phyloP scores from a whole-genome alignment of 2,329 filamentous ascomycete species.

The Beauveria varroae region DNA sequence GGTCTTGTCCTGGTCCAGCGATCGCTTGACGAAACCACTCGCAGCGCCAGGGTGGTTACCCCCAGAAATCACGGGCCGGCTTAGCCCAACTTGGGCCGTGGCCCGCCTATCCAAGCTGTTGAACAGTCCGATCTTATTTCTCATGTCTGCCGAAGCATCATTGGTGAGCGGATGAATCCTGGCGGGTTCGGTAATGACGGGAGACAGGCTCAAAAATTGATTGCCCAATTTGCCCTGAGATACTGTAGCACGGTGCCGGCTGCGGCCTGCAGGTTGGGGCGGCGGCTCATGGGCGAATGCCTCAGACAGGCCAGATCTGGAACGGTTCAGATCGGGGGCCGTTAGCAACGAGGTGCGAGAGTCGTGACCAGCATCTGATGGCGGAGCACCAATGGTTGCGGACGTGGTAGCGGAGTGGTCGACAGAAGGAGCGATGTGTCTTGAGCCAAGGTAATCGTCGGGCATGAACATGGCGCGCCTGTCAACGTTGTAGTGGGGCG shows the following conservation, averaged over 20 bases:
- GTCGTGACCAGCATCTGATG: constrained; percentile 27
- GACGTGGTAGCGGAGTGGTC: constrained; percentile 18
- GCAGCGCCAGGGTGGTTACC: constrained; percentile 36
- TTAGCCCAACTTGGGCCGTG: constrained; percentile 56
- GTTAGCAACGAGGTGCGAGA: constrained; percentile 30
- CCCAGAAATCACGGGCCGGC: constrained; percentile 54
- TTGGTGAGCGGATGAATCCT: constrained; percentile 10
- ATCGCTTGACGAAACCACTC: not conserved
- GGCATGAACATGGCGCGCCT: constrained; percentile 46
- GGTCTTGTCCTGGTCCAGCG: constrained; percentile 6
- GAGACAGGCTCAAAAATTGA: constrained; percentile 33
- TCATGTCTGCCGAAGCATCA: constrained; percentile 31
- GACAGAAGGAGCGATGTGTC: constrained; percentile 4
- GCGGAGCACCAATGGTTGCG: constrained; percentile 18
- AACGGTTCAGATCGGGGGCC: not conserved
- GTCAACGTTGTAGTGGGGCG: constrained; percentile 45
- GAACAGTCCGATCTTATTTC: constrained; percentile 51
- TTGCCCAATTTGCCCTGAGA: constrained; percentile 35
- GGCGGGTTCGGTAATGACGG: not conserved
- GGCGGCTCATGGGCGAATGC: constrained; percentile 19
- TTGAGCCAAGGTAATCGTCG: constrained; percentile 46
- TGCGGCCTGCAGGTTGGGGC: constrained; percentile 18
- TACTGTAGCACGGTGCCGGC: constrained; percentile 35
- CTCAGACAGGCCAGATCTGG: constrained; percentile 12
- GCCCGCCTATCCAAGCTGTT: constrained; percentile 56